Conservation (phyloP, 306 rosid genomes). For the Vachellia collinsii region DNA sequence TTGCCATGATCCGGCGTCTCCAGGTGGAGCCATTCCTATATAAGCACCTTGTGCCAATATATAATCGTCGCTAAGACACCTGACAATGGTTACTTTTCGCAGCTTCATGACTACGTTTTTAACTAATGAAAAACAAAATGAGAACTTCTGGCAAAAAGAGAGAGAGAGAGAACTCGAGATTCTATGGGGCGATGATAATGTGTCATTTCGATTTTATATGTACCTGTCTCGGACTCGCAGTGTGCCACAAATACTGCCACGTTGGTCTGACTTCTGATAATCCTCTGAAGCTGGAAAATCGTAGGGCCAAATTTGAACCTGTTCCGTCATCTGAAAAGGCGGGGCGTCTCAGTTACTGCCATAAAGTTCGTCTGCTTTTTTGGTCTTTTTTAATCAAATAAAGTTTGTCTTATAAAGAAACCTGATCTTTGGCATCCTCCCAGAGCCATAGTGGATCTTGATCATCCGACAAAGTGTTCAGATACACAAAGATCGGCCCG, state of each 20-base stretch:
- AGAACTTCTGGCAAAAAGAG: too few species aligned
- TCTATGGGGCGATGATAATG: not conserved
- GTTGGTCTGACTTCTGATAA: conserved; percentile 52
- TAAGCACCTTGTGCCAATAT: conserved; percentile 61
- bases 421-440: conserved; percentile 88
- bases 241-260: conserved; percentile 67
- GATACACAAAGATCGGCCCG: conserved; percentile 76
- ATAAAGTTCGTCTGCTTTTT: not conserved
- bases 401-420: conserved; percentile 27
- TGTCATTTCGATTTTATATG: too few species aligned
- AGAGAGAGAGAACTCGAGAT: too few species aligned
- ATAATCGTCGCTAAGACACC: conserved; percentile 50
- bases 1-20: conserved; percentile 94
- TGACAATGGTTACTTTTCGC: conserved; percentile 33
- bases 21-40: conserved; percentile 85
- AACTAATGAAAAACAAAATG: too few species aligned
- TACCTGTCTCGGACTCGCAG: conserved; percentile 62
- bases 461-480: conserved; percentile 49
- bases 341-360: not conserved
- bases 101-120: not conserved
- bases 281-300: conserved; percentile 79
- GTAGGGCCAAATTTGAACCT: conserved; percentile 82
- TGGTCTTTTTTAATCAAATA: not conserved
- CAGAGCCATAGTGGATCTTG: conserved; percentile 66
- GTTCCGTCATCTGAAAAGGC: conserved; percentile 52